A percentile compares a stretch with the other conserved stretches of the same genome.
Conservation (phyloP, 192 early-diverging fungal species). For the Rhizophlyctis rosea region DNA sequence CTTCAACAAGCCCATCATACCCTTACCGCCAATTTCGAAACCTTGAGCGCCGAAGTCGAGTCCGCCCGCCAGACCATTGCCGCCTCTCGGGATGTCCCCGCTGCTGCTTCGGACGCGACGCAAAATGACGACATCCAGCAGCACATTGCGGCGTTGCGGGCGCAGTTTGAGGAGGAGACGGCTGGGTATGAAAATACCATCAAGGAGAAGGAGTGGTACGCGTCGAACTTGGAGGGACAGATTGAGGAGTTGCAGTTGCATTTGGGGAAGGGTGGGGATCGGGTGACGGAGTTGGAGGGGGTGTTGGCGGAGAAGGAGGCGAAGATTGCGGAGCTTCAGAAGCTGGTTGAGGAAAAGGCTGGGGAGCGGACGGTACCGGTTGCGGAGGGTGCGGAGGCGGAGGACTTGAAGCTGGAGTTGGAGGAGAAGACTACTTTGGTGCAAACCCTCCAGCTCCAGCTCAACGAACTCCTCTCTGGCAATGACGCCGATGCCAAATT, state of each 20-base stretch:
- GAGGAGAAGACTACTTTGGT: background rate
- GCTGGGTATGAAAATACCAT: background rate
- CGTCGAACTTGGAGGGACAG: background rate
- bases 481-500: background rate
- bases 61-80: background rate
- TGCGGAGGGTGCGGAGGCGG: background rate
- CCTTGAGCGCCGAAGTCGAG: background rate
- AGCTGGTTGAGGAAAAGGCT: background rate
- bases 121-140: too few relatives aligned
- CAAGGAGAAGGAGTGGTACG: background rate
- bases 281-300: background rate
- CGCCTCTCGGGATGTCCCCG: too few relatives aligned
- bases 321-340: background rate
- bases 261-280: background rate
- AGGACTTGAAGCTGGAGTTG: background rate
- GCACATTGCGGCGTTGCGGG: background rate
- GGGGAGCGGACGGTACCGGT: background rate
- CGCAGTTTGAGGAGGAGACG: background rate
- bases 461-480: background rate
- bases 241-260: background rate
- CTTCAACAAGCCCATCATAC: too few relatives aligned
- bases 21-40: too few relatives aligned
- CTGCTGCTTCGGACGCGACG: too few relatives aligned
- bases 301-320: background rate
- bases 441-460: background rate